phyloP scores from a whole-genome alignment of 2,329 filamentous ascomycete species.

The Rutstroemia sp. region DNA sequence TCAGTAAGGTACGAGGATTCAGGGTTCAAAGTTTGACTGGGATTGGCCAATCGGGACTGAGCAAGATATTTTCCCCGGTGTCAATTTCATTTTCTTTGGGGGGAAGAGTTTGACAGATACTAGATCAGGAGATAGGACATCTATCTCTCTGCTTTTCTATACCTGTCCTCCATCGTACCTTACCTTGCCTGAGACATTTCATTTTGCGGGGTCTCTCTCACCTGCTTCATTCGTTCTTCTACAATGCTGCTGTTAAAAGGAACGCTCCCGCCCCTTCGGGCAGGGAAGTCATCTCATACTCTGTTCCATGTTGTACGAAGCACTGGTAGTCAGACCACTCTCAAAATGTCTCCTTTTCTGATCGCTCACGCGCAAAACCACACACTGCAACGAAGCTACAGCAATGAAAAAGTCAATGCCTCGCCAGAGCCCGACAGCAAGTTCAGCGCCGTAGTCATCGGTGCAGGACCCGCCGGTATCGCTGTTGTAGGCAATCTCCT shows the following conservation, averaged over 20 bases:
- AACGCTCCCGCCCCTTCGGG: neutral
- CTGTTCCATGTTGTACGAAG: neutral
- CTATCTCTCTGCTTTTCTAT: neutral
- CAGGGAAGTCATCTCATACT: neutral
- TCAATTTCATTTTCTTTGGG: neutral
- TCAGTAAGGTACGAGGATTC: no score
- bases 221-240: neutral
- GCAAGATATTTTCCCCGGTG: neutral
- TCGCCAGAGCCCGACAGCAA: constrained; percentile 6
- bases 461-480: constrained; percentile 51
- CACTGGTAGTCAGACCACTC: neutral
- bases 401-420: neutral
- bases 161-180: neutral
- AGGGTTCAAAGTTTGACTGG: neutral
- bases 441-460: constrained; percentile 50
- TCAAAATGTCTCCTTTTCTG: neutral
- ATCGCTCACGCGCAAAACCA: neutral
- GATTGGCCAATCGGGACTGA: neutral
- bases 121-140: neutral
- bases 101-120: neutral
- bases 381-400: neutral
- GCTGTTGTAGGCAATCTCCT: constrained; percentile 55
- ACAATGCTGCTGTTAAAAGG: neutral
- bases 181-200: neutral
- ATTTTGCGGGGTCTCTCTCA: no score